Base-by-base conservation (phyloP, 2,329 filamentous ascomycete genomes). In the Penicillium occitanis region DNA sequence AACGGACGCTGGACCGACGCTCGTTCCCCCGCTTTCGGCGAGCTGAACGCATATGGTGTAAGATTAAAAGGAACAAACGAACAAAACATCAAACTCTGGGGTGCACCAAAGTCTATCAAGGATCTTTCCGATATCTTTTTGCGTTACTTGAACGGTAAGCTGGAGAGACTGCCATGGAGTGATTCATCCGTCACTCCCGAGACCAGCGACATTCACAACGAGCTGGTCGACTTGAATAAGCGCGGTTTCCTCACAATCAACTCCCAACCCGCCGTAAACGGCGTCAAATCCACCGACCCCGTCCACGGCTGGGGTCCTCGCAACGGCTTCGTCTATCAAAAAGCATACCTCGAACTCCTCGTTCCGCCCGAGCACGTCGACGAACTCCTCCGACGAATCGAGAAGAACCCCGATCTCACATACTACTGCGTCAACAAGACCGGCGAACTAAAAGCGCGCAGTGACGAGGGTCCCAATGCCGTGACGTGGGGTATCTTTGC, bases 401-500 rank as follows among this genome's bases (percentile, higher is more conserved):
- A 93, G 71, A 83, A 86, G 58, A 87, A 95, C 73, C 86, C 89
- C 2, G 91, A 96, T 70, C 83, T 99, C 74, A 97, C 94, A 0
- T 99, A 96, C 82, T 97, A 98, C 74, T 92, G 93, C 57, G 92
- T 97, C 68, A 95, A 91, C 72, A 93, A 92, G 78, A 84, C 86
- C 22, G 93, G 94, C 33, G 87, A 90, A 66, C 84, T 98, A 65
- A 89, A 88, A 77, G 95, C 92, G 33, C 98, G 99, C 74, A 89
- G 92, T 1, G 88, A 89, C 8, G 87, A 88, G 25, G 91, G 92
- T 5, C 95, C 95, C 44, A 99, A 99, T 73, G 95, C 95, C n/a
- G 91, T 99, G 60, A 99, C 95, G 1, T 99, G 95, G 95, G 95
- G 95, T 79, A 96, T 99, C 40, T 99, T 98, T 82, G 94, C 95